These are phyloP conservation scores for Cnidoscolus chayamansa DNA, from an alignment of 441 rosid species.

Conservation along the genomic window DNA sequence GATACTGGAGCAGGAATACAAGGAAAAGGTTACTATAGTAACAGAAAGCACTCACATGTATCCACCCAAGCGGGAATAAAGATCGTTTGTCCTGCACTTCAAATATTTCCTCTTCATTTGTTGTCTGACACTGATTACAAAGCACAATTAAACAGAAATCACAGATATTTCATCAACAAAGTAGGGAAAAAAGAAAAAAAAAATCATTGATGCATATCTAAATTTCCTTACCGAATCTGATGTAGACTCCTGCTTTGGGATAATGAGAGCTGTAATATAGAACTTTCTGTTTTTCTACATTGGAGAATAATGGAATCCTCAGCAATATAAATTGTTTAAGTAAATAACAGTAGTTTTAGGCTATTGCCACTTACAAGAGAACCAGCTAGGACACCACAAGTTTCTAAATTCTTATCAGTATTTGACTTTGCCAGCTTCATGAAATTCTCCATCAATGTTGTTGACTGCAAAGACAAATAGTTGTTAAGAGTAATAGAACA, in stretches of 20 bases:
- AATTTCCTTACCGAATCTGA: slow-evolving; percentile 69
- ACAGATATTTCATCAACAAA: slow-evolving; percentile 14
- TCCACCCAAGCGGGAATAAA: slow-evolving; percentile 98
- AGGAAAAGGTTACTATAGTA: not conserved
- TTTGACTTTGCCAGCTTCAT: slow-evolving; percentile 90
- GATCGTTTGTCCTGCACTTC: slow-evolving; percentile 92
- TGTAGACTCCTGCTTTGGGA: slow-evolving; percentile 96
- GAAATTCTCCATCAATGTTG: slow-evolving; percentile 86
- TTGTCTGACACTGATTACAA: slow-evolving; percentile 72
- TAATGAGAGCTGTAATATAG: slow-evolving; percentile 81
- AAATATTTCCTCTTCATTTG: slow-evolving; percentile 97
- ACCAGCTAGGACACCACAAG: slow-evolving; percentile 97
- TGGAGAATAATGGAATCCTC: slow-evolving; percentile 21
- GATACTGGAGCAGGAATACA: not conserved
- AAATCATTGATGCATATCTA: slow-evolving; percentile 14
- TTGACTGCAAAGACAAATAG: slow-evolving; percentile 55
- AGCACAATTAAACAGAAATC: slow-evolving; percentile 5
- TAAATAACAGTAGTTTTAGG: slow-evolving; percentile 12
- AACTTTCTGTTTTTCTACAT: slow-evolving; percentile 82
- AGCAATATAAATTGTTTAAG: slow-evolving; percentile 16
- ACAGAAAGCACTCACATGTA: slow-evolving; percentile 67
- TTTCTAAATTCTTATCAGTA: slow-evolving; percentile 83
- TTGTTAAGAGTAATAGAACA: slow-evolving; percentile 11
- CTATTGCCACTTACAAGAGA: slow-evolving; percentile 64
- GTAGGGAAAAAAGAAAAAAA: slow-evolving; percentile 1